Base-by-base conservation (phyloP, 1,284 basidiomycete species). In the Ustilago loliicola region DNA sequence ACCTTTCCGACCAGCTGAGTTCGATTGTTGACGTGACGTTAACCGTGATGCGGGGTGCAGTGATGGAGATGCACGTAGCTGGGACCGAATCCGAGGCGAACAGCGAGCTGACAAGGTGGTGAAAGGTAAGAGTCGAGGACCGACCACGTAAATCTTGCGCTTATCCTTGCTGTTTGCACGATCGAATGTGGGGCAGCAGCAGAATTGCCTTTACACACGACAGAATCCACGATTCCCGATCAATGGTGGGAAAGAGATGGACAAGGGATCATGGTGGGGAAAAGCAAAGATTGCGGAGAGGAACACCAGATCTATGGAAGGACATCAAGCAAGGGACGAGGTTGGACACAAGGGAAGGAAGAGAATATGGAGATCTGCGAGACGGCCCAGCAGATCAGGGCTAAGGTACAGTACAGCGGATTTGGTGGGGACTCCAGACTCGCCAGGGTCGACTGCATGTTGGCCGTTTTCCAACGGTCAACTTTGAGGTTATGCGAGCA, bases 341-440 rank as follows among this genome's bases (percentile, higher is more conserved):
- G 30, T 3, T 2, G 34, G 32, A 25, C 8, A 23, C 8, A 23
- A 23, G 13, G n/a, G 19, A 21, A 15, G 21, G 25, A 57, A 29
- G n/a, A 32, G 55, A 11, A 45, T 8, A 45, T 7, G 25, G 38
- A 40, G 38, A 40, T 40, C 15, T 40, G 38, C 38, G 38, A 40
- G 17, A 15, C 21, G 9, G 55, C 55, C 15, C 17, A 53, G 10
- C 29, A 11, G 30, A 30, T 13, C 17, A 30, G n/a, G 30, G 52
- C 51, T 54, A 45, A 11, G 42, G 34, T 36, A 34, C 17, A 32
- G 48, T 21, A 61, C 52, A 25, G 45, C 50, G 50, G 59, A 36
- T 47, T 36, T 62, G 61, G 61, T 42, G 52, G 61, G 61, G 61
- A 42, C 61, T 55, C 61, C 61, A 62, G 21, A 48, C 23, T 61